These are phyloP conservation scores for Colletotrichum tropicicola DNA, from an alignment of 2,329 filamentous ascomycete species.

Conservation along the genomic window DNA sequence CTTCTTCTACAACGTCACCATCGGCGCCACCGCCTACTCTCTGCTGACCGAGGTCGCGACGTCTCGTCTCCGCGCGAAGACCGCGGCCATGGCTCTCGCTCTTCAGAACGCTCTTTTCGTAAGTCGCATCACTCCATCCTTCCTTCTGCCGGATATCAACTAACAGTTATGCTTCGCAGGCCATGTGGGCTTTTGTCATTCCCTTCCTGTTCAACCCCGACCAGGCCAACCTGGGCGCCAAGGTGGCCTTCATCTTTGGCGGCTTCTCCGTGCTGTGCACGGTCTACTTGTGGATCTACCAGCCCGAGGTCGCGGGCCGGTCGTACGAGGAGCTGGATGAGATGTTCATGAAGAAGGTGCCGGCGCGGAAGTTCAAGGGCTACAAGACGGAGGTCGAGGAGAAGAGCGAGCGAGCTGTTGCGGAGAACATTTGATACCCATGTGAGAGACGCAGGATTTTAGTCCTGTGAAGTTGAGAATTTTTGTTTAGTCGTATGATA, in stretches of 20 bases:
- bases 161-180: not conserved
- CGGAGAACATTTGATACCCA: not conserved
- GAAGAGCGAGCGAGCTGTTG: constrained; percentile 1
- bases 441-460: no score
- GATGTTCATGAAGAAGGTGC: constrained; percentile 33
- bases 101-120: constrained; percentile 43
- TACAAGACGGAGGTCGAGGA: constrained; percentile 12
- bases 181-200: constrained; percentile 34
- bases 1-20: constrained; percentile 48
- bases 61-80: constrained; percentile 47
- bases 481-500: no score
- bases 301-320: constrained; percentile 43
- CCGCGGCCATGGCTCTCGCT: constrained; percentile 46
- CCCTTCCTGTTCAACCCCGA: constrained; percentile 41
- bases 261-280: constrained; percentile 38
- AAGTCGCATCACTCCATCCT: not conserved
- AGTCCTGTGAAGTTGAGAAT: not conserved
- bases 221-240: constrained; percentile 46
- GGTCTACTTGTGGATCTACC: constrained; percentile 41
- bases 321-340: constrained; percentile 36
- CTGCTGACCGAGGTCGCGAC: constrained; percentile 48
- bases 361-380: constrained; percentile 35
- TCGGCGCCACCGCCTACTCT: constrained; percentile 48
- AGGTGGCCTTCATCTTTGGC: constrained; percentile 50
- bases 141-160: not conserved